These are phyloP conservation scores for Tolypocladium paradoxum DNA, from an alignment of 2,329 filamentous ascomycete genomes.

Conservation along the genomic window DNA sequence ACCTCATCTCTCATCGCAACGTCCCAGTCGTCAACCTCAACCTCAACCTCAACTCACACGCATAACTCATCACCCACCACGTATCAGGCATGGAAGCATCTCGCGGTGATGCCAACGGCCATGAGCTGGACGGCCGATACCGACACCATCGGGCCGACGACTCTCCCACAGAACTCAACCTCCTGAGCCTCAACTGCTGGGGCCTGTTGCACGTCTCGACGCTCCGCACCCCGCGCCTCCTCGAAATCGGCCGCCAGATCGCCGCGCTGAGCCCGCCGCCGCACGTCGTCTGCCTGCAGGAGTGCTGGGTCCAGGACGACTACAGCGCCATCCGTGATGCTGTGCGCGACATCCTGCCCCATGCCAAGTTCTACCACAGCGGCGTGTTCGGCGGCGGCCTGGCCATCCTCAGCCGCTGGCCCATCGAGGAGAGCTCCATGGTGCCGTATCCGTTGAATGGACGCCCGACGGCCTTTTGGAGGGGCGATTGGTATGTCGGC, in stretches of 20 bases:
- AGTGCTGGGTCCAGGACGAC: conserved; percentile 85
- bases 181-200: conserved; percentile 95
- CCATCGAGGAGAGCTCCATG: conserved; percentile 84
- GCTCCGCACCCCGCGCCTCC: conserved; percentile 64
- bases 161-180: conserved; percentile 51
- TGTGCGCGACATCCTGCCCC: conserved; percentile 65
- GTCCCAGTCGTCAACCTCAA: not conserved
- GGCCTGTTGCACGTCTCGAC: conserved; percentile 80
- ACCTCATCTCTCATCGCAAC: not conserved
- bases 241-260: conserved; percentile 74
- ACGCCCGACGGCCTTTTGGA: conserved; percentile 82
- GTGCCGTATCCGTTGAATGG: conserved; percentile 83
- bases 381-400: conserved; percentile 85
- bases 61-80: not conserved
- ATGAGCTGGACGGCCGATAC: not conserved
- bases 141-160: not conserved
- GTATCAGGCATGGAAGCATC: not conserved
- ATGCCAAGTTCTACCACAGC: conserved; percentile 86
- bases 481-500: conserved; percentile 93
- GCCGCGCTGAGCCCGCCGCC: conserved; percentile 57
- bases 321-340: conserved; percentile 67
- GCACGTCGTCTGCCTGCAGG: conserved; percentile 85
- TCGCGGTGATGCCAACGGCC: not conserved
- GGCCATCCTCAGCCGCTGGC: conserved; percentile 83
- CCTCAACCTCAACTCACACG: not conserved